phyloP scores from a whole-genome alignment of 768 basidiomycete species.

The Mycena chlorophos region DNA sequence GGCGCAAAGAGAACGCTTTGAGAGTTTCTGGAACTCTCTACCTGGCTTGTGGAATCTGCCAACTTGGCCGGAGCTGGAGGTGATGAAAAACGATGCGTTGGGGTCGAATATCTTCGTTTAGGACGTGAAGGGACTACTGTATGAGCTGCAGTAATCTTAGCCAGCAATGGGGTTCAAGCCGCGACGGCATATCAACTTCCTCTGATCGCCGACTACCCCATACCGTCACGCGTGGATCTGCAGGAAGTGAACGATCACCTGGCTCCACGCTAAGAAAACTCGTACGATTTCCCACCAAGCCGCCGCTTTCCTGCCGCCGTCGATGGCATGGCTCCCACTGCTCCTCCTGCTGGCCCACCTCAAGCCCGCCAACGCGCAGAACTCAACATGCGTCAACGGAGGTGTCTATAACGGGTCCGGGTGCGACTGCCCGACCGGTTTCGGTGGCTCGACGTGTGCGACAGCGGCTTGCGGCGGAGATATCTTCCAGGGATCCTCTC shows the following conservation, averaged over 20 bases:
- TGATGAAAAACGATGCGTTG: slow-evolving; percentile 11
- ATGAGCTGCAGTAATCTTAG: no score
- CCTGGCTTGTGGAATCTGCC: slow-evolving; percentile 24
- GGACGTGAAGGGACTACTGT: no score
- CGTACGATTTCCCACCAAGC: background rate
- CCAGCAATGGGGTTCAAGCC: no score
- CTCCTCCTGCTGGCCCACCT: slow-evolving; percentile 10
- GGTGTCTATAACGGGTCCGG: slow-evolving; percentile 54
- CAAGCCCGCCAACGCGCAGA: slow-evolving; percentile 11
- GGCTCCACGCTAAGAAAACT: background rate
- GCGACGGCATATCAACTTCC: no score
- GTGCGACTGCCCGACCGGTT: slow-evolving; percentile 82
- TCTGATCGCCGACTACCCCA: background rate
- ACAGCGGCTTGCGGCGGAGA: slow-evolving; percentile 78
- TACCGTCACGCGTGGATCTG: background rate
- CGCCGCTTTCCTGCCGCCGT: background rate
- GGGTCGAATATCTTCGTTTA: background rate
- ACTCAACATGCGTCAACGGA: slow-evolving; percentile 63
- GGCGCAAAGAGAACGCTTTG: slow-evolving; percentile 4
- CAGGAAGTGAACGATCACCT: background rate
- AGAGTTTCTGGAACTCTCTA: slow-evolving; percentile 22
- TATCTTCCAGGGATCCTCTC: slow-evolving; percentile 69
- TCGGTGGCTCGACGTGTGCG: slow-evolving; percentile 70
- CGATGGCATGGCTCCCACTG: slow-evolving; percentile 9
- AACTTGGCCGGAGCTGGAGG: slow-evolving; percentile 21